Percentiles rank a stretch among this genome's conserved stretches.
phyloP scores from a whole-genome alignment of 192 early-diverging fungal genomes.

The Geranomyces michiganensis region DNA sequence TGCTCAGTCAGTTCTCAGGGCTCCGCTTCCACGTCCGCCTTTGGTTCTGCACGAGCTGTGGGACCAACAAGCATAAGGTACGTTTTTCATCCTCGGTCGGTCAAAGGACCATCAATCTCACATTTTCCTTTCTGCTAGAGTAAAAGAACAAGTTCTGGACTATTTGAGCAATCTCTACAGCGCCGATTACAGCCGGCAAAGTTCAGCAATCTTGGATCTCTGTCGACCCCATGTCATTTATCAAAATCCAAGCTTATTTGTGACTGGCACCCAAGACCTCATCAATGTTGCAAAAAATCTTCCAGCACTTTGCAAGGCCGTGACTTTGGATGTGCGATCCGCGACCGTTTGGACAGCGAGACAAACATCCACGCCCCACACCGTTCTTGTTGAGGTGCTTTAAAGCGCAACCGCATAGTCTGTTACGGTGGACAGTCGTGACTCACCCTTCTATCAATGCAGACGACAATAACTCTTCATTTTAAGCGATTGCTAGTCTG shows the following conservation, averaged over 20 bases:
- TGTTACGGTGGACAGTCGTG: background rate
- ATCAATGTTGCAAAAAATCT: background rate
- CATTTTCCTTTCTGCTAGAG: no score
- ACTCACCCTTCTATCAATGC: background rate
- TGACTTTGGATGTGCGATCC: background rate
- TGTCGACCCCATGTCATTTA: background rate
- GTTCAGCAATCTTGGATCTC: background rate
- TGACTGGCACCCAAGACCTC: background rate
- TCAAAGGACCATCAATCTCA: no score
- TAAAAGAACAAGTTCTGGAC: conserved; percentile 1
- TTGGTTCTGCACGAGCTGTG: background rate
- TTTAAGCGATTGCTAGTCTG: background rate
- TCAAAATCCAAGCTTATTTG: background rate
- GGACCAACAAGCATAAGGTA: background rate
- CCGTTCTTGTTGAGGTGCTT: background rate
- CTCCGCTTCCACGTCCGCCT: background rate
- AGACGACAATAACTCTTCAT: background rate
- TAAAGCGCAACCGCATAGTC: background rate
- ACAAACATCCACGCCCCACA: background rate
- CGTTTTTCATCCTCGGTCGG: background rate
- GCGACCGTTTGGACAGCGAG: background rate
- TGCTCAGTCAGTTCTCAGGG: background rate
- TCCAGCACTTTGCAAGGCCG: background rate
- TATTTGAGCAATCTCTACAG: background rate
- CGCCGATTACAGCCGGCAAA: background rate